Evolutionary conservation across 2,329 filamentous ascomycete genomes (phyloP).

Genomic region (Cercospora sp.): DNA sequence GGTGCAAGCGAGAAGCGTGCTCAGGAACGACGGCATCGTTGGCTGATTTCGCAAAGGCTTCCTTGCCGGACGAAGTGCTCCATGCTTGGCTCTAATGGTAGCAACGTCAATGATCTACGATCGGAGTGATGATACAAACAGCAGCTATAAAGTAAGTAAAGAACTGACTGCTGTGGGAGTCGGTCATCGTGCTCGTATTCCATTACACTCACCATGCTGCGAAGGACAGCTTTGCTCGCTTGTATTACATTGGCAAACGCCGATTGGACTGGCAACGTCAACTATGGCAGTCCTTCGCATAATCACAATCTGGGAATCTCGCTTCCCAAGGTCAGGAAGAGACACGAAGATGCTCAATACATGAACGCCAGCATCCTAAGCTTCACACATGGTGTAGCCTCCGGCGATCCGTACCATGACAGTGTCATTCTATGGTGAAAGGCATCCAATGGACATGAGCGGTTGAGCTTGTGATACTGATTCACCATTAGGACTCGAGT

Average conservation of each 20-base stretch:
- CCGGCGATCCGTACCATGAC: constrained; percentile 48
- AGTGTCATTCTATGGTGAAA: constrained; percentile 43
- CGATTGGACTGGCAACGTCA: constrained; percentile 55
- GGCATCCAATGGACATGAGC: background rate
- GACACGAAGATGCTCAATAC: constrained; percentile 47
- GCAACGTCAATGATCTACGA: constrained; percentile 1
- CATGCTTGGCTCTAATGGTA: background rate
- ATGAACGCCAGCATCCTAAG: constrained; percentile 52
- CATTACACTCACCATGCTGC: background rate
- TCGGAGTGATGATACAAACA: background rate
- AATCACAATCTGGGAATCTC: constrained; percentile 65
- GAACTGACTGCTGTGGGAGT: background rate
- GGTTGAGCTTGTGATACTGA: background rate
- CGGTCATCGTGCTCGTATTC: background rate
- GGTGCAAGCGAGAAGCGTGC: constrained; percentile 16
- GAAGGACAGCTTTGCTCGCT: constrained; percentile 5
- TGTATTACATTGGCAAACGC: no score
- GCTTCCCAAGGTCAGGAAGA: constrained; percentile 60
- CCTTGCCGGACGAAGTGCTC: constrained; percentile 1
- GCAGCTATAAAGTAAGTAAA: constrained; percentile 12
- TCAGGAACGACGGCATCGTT: constrained; percentile 14
- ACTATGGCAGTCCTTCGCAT: constrained; percentile 66
- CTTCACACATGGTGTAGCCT: constrained; percentile 58
- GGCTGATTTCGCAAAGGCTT: constrained; percentile 4
- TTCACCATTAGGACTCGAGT: constrained; percentile 31